Evolutionary conservation across 2,329 filamentous ascomycete genomes (phyloP).

Genomic region (Arthrobotrys iridis): DNA sequence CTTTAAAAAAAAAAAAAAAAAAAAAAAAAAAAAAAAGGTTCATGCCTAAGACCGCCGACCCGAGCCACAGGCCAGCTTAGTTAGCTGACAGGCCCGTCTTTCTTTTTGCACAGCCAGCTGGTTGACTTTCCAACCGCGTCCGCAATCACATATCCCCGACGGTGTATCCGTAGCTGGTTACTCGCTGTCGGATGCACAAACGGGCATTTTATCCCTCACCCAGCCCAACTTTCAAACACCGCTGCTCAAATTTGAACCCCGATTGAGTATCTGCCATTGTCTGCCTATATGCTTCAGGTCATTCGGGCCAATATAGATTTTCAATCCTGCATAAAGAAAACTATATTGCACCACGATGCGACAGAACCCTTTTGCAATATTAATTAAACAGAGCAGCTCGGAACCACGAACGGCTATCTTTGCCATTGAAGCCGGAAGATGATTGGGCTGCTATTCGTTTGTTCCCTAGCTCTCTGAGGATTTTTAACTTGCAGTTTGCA

Average conservation of each 20-base stretch:
- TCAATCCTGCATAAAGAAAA: conserved; percentile 34
- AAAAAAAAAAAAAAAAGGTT: conserved; percentile 25
- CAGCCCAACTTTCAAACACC: conserved; percentile 24
- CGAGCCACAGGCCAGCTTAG: conserved; percentile 30
- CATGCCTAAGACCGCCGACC: conserved; percentile 27
- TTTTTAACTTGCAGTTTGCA: conserved; percentile 9
- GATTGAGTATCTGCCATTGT: conserved; percentile 12
- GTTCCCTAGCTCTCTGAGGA: neutral
- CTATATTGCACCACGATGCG: neutral
- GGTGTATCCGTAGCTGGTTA: conserved; percentile 46
- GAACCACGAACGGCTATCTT: neutral
- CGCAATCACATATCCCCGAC: conserved; percentile 38
- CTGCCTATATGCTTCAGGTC: conserved; percentile 40
- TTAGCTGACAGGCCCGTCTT: neutral
- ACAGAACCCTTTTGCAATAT: neutral
- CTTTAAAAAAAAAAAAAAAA: conserved; percentile 5
- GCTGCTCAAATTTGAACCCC: neutral
- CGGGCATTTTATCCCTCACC: conserved; percentile 51
- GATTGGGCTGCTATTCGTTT: neutral
- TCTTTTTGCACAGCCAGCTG: conserved; percentile 33
- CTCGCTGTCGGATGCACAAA: conserved; percentile 23
- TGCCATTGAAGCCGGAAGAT: neutral
- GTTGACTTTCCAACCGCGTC: conserved; percentile 4
- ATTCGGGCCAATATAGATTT: conserved; percentile 20
- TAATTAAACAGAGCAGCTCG: neutral